Evolutionary conservation across 192 early-diverging fungal genomes (phyloP), one percentile per base, ranked within the genome.

Genomic region (Jimgerdemannia flammicorona): DNA sequence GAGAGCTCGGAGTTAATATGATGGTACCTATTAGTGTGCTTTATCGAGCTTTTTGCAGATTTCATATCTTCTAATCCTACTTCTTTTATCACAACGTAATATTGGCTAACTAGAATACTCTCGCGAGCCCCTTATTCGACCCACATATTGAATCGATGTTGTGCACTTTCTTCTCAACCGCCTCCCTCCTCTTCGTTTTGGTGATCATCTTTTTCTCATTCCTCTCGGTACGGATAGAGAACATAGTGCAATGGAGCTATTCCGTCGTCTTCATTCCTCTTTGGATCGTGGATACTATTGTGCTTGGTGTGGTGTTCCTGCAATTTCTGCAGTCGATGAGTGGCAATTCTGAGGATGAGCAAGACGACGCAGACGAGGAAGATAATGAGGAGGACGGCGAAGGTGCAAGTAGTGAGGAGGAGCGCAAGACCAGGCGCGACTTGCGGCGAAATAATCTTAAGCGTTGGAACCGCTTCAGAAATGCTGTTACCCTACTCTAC

Each of bases 121-220:
- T 59, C 14, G 91, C 87, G 66, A 88, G 91, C 70, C 84, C 88
- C 64, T 75, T 91, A 54, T 81, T 94, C 41, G 87, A 91, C 76
- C 89, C 92, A 0, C 83, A 89, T 44, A 86, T 94, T 4, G 91
- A 89, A 72, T 84, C 84, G 65, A 78, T 89, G 72, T 81, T 92
- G 20, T 92, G 91, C 77, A 76, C 85, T 4, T 70, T 91, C 64
- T 88, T 92, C 9, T 74, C 87, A 44, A 76, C 78, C 4, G 77
- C 88, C 64, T 87, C 91, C 0, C 59, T 89, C 4, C 67, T 86
- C 0, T 79, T 90, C 8, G 77, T 86, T 9, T 80, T 96, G 63
- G 77, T 95, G 40, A 93, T 99, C 65, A 82, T 92, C 17, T 96
- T 97, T 74, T 92, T 95, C 75, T 87, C 91, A 4, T 90, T 99